Conservation (phyloP, 352 stramenopile species). For the Phytopythium oedochilum region DNA sequence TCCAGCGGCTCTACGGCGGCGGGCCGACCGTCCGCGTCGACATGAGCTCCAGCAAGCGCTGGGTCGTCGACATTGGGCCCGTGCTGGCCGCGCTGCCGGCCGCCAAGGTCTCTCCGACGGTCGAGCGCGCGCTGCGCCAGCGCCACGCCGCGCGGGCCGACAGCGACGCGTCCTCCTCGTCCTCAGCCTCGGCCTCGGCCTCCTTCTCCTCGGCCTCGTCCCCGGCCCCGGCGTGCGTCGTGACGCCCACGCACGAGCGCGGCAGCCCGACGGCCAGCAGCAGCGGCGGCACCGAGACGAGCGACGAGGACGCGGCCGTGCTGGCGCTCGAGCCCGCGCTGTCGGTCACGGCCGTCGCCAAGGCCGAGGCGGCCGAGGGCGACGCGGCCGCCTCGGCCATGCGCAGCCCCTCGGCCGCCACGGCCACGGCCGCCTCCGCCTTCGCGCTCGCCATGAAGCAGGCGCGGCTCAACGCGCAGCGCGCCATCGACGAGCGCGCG, state of each 20-base stretch:
- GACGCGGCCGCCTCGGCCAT: constrained; percentile 15
- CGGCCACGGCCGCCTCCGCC: constrained; percentile 50
- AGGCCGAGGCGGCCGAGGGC: background rate
- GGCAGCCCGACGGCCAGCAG: constrained; percentile 22
- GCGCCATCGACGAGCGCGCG: constrained; percentile 46
- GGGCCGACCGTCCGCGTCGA: constrained; percentile 44
- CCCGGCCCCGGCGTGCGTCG: too few species aligned
- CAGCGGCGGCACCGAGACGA: constrained; percentile 28
- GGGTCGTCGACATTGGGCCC: constrained; percentile 38
- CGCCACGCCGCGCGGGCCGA: constrained; percentile 32
- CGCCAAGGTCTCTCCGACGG: constrained; percentile 14
- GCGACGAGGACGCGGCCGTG: constrained; percentile 19
- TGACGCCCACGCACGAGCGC: too few species aligned
- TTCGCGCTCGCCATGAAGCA: constrained; percentile 81
- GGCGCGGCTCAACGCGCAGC: constrained; percentile 64
- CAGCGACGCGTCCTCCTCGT: background rate
- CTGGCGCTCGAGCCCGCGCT: constrained; percentile 1
- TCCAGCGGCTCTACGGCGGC: constrained; percentile 63
- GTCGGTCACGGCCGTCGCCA: background rate
- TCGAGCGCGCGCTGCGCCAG: constrained; percentile 40
- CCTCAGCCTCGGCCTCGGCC: too few species aligned
- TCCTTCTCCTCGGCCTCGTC: background rate
- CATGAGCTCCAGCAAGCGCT: constrained; percentile 16
- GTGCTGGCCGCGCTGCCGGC: constrained; percentile 15
- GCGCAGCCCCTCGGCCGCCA: constrained; percentile 30